Conservation (phyloP, 2,329 filamentous ascomycete species). For the Talaromyces sp. region DNA sequence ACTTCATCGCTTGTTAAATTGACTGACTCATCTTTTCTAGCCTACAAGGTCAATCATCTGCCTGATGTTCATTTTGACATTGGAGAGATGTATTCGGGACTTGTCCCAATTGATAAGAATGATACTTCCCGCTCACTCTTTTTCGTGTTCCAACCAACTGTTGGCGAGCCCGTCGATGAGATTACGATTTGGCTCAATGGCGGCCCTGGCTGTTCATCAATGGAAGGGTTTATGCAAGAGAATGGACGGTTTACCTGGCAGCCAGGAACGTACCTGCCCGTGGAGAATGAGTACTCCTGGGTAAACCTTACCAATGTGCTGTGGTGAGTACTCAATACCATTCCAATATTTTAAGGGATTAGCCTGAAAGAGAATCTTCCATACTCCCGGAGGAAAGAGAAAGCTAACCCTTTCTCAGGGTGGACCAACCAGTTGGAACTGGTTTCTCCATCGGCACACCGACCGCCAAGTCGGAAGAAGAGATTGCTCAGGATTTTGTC, state of each 20-base stretch:
- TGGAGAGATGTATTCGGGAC: constrained; percentile 53
- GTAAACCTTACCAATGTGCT: constrained; percentile 75
- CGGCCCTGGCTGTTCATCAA: constrained; percentile 59
- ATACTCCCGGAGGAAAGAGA: no score
- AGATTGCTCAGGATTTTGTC: constrained; percentile 70
- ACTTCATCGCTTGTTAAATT: background rate
- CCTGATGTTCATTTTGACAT: constrained; percentile 72
- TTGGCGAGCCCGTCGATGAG: constrained; percentile 48
- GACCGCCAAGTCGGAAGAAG: constrained; percentile 67
- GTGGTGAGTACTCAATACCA: constrained; percentile 58
- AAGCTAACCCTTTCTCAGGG: constrained; percentile 18
- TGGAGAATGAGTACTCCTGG: constrained; percentile 72
- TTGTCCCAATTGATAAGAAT: constrained; percentile 56
- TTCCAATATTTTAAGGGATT: background rate
- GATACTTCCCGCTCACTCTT: constrained; percentile 50
- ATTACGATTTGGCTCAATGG: constrained; percentile 55
- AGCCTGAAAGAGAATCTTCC: no score
- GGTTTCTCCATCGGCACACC: constrained; percentile 69
- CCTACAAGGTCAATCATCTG: constrained; percentile 66
- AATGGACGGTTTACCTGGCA: constrained; percentile 76
- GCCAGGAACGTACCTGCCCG: constrained; percentile 67
- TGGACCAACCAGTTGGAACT: constrained; percentile 55
- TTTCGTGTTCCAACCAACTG: constrained; percentile 54
- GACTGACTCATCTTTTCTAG: constrained; percentile 37
- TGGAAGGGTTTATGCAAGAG: constrained; percentile 73